Base-by-base conservation (phyloP, 2,329 filamentous ascomycete species). In the Keithomyces neogunnii region DNA sequence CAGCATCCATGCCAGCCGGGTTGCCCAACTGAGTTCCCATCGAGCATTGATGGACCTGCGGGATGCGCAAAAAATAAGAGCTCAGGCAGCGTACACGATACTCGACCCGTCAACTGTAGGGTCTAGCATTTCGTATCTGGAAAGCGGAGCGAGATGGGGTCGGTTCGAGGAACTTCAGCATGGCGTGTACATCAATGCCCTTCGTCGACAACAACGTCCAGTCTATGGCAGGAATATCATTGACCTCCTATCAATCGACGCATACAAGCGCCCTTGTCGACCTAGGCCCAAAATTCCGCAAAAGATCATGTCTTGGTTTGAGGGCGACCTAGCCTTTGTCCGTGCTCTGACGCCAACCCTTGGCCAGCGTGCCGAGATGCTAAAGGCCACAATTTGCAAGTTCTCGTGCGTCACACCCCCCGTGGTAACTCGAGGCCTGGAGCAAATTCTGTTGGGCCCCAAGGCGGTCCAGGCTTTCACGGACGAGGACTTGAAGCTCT, bases 341-440 rank as follows among this genome's bases (percentile, higher is more conserved):
- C 74, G 74, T 38, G 74, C 79, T 3, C 81, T 93, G 69, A 81
- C 93, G n/a, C 81, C 84, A 19, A 89, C 84, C 0, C 67, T 95
- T 1, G 78, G 85, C 40, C 79, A 89, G 60, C 84, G 90, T 29
- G 84, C 90, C 1, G 78, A 82, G 48, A 74, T 76, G 11, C 76
- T 95, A 68, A 85, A 92, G 60, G 82, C 81, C 0, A 84, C 80
- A 3, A 85, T 99, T 49, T 83, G 87, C 56, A 89, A 92, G 63
- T 99, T 96, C 62, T 89, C 88, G 1, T 99, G 92, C 60, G 84
- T 96, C 35, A 97, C 93, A 0, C 93, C 93, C 2, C 85, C 89
- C 1, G 92, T 89, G 10, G 84, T 95, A 3, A 89, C 90, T 0
- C 81, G 86, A 32, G 89, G 95, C 57, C 75, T 95, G 60, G 81